Evolutionary conservation across 179 eudicot species (phyloP).

Genomic region (Pouteria campechiana): DNA sequence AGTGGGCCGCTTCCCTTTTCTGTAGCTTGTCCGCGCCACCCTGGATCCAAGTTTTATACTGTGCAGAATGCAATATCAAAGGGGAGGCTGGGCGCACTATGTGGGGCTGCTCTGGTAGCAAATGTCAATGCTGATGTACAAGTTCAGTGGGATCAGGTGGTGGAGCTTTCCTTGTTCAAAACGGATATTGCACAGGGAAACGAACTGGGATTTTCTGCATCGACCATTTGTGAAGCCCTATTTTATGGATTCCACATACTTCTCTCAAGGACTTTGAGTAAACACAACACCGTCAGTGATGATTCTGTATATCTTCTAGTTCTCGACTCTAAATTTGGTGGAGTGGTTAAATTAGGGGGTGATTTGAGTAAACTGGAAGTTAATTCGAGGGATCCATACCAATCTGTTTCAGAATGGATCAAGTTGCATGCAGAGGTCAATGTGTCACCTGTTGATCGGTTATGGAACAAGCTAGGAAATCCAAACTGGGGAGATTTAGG

Average conservation of each 20-base stretch:
- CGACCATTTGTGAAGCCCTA: conserved; percentile 64
- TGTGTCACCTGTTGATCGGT: conserved; percentile 51
- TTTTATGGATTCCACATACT: conserved; percentile 63
- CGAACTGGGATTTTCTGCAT: conserved; percentile 40
- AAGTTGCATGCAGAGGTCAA: conserved; percentile 47
- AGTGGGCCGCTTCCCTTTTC: conserved; percentile 41
- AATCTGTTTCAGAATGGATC: conserved; percentile 58
- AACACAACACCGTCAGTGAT: conserved; percentile 15
- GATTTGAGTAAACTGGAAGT: conserved; percentile 55
- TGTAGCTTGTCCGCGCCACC: conserved; percentile 61
- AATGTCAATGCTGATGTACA: conserved; percentile 24
- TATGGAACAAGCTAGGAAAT: conserved; percentile 90
- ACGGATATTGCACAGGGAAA: conserved; percentile 47
- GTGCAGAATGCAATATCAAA: conserved; percentile 65
- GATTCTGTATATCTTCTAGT: conserved; percentile 49
- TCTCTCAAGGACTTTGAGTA: conserved; percentile 54
- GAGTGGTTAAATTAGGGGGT: conserved; percentile 59
- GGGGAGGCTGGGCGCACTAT: conserved; percentile 49
- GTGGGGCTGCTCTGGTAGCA: conserved; percentile 60
- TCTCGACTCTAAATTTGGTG: conserved; percentile 68
- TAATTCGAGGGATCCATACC: conserved; percentile 36
- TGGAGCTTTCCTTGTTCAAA: conserved; percentile 51
- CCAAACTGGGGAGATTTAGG: conserved; percentile 87
- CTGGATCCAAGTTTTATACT: conserved; percentile 69
- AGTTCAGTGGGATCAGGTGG: conserved; percentile 63